Evolutionary conservation across 257 asterid species (phyloP).

Genomic region (Dorcoceras hygrometricum): DNA sequence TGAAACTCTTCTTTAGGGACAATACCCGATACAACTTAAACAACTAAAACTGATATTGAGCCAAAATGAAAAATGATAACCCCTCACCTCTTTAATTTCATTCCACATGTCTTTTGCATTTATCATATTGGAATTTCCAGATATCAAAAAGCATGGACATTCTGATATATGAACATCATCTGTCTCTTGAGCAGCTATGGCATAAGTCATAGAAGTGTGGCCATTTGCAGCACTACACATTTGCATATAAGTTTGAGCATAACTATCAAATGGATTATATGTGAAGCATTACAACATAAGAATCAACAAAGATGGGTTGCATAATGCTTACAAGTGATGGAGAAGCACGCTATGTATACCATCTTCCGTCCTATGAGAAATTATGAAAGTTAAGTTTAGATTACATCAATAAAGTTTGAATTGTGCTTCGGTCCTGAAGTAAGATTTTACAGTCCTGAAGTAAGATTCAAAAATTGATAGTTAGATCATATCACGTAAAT

Average conservation of each 20-base stretch:
- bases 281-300: background rate
- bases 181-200: constrained; percentile 73
- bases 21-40: too few species aligned
- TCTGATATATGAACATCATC: constrained; percentile 57
- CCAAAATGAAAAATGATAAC: too few species aligned
- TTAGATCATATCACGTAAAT: background rate
- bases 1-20: too few species aligned
- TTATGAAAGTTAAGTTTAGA: background rate
- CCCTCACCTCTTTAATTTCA: constrained; percentile 67
- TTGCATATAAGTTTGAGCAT: background rate
- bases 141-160: constrained; percentile 65
- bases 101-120: constrained; percentile 76
- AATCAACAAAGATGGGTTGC: background rate
- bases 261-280: background rate
- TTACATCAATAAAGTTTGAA: background rate
- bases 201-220: constrained; percentile 64
- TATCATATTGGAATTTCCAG: constrained; percentile 52
- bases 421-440: too few species aligned
- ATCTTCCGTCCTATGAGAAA: constrained; percentile 27
- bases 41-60: too few species aligned
- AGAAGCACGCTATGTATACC: constrained; percentile 53
- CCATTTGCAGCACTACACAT: constrained; percentile 47
- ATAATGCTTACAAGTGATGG: constrained; percentile 67
- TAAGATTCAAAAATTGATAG: background rate
- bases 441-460: too few species aligned